phyloP scores from a whole-genome alignment of 352 stramenopile species.

The Discostella stelligera region DNA sequence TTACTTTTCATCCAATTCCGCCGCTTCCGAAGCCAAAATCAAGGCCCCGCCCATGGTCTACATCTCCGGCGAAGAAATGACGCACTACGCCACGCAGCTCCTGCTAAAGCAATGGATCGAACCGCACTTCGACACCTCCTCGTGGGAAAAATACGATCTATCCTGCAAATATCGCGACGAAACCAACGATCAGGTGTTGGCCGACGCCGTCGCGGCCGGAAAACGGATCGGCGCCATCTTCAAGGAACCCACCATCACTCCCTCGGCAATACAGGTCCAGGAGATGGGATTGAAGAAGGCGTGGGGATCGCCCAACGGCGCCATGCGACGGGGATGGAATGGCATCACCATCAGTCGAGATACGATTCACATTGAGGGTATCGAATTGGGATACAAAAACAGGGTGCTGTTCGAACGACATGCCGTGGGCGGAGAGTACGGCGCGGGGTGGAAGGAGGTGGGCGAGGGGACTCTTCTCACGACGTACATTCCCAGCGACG shows the following conservation, averaged over 20 bases:
- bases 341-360: slow-evolving; percentile 87
- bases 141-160: slow-evolving; percentile 85
- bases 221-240: slow-evolving; percentile 85
- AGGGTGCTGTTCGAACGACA: slow-evolving; percentile 87
- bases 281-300: slow-evolving; percentile 83
- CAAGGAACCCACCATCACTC: slow-evolving; percentile 89
- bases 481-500: slow-evolving; percentile 83
- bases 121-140: slow-evolving; percentile 83
- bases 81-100: slow-evolving; percentile 83
- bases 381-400: slow-evolving; percentile 86
- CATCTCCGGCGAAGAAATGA: slow-evolving; percentile 88
- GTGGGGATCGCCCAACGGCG: slow-evolving; percentile 84
- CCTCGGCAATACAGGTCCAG: slow-evolving; percentile 80
- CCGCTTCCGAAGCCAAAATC: slow-evolving; percentile 31
- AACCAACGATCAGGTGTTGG: slow-evolving; percentile 83
- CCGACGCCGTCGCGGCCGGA: slow-evolving; percentile 83
- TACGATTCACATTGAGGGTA: slow-evolving; percentile 88
- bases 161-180: slow-evolving; percentile 83
- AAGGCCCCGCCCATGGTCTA: slow-evolving; percentile 85
- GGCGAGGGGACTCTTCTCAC: slow-evolving; percentile 83
- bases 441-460: slow-evolving; percentile 84
- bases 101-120: slow-evolving; percentile 86
- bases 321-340: slow-evolving; percentile 86
- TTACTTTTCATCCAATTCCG: not conserved
- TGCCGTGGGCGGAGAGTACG: slow-evolving; percentile 87